A percentile compares a stretch with the other conserved stretches of the same genome.
phyloP scores from a whole-genome alignment of 176 grass and related monocot species.

The Lolium rigidum region DNA sequence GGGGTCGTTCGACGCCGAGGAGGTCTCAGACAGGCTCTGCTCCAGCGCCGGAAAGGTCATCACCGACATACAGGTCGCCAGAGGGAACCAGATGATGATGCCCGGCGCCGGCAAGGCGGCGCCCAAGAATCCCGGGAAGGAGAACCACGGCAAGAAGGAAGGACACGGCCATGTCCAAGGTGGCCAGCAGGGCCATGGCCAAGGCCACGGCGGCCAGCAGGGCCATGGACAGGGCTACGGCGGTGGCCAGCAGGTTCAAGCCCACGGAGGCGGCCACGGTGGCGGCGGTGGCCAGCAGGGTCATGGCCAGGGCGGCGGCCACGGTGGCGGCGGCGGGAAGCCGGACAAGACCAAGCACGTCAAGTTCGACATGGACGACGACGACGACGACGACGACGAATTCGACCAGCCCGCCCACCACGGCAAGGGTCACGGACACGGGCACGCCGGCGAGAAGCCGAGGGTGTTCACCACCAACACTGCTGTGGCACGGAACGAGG shows the following conservation, averaged over 20 bases:
- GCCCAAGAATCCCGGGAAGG: conserved; percentile 46
- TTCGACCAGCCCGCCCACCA: neutral
- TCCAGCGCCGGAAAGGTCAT: conserved; percentile 75
- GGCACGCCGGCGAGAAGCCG: conserved; percentile 39
- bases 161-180: no score
- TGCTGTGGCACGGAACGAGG: conserved; percentile 41
- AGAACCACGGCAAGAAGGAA: neutral
- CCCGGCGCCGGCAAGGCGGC: conserved; percentile 18
- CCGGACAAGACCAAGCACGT: conserved; percentile 33
- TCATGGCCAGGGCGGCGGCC: neutral
- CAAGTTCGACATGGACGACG: conserved; percentile 34
- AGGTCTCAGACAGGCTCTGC: conserved; percentile 57
- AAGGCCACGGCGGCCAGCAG: neutral
- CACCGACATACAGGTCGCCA: conserved; percentile 62
- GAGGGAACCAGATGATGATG: conserved; percentile 47
- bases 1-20: conserved; percentile 72
- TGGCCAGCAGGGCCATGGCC: neutral
- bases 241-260: no score
- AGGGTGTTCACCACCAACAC: conserved; percentile 38
- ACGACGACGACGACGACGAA: conserved; percentile 13
- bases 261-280: neutral
- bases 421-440: neutral
- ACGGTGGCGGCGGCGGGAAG: conserved; percentile 16
- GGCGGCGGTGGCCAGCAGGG: neutral
- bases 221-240: neutral